These are phyloP conservation scores for Phlebiopsis gigantea DNA, from an alignment of 768 basidiomycete species.

Conservation along the genomic window DNA sequence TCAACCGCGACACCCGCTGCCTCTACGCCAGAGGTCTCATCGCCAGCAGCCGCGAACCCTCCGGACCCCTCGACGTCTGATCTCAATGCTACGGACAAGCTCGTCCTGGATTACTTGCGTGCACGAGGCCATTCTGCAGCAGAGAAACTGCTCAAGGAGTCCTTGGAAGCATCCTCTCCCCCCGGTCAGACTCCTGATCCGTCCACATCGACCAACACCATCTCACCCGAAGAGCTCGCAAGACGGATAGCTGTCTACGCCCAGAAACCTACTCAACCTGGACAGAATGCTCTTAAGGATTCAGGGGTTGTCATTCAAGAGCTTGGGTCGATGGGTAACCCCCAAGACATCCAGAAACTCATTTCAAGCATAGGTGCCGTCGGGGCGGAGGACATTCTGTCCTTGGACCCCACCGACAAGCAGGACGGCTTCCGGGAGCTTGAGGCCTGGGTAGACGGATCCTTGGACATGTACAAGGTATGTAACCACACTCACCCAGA, in stretches of 20 bases:
- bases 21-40: conserved; percentile 40
- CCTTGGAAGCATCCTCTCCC: conserved; percentile 27
- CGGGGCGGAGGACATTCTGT: conserved; percentile 78
- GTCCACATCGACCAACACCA: conserved; percentile 13
- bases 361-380: conserved; percentile 74
- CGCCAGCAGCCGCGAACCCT: conserved; percentile 30
- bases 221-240: conserved; percentile 47
- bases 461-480: conserved; percentile 87
- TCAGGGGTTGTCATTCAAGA: conserved; percentile 61
- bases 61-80: conserved; percentile 33
- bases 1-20: conserved; percentile 47
- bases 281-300: conserved; percentile 70
- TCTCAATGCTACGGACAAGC: conserved; percentile 36
- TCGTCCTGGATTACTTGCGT: conserved; percentile 46
- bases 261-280: conserved; percentile 60
- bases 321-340: conserved; percentile 62
- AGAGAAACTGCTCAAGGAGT: conserved; percentile 38
- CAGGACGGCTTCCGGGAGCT: conserved; percentile 83
- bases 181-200: conserved; percentile 29
- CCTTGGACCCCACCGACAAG: conserved; percentile 78
- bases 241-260: conserved; percentile 61
- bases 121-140: conserved; percentile 40
- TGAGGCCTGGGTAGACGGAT: conserved; percentile 86
- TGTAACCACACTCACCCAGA: conserved; percentile 19
- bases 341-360: conserved; percentile 67